A percentile compares a stretch with the other conserved stretches of the same genome.
These are phyloP conservation scores for Yamadazyma friedrichii DNA, from an alignment of 1,139 yeast genomes.

Conservation along the genomic window DNA sequence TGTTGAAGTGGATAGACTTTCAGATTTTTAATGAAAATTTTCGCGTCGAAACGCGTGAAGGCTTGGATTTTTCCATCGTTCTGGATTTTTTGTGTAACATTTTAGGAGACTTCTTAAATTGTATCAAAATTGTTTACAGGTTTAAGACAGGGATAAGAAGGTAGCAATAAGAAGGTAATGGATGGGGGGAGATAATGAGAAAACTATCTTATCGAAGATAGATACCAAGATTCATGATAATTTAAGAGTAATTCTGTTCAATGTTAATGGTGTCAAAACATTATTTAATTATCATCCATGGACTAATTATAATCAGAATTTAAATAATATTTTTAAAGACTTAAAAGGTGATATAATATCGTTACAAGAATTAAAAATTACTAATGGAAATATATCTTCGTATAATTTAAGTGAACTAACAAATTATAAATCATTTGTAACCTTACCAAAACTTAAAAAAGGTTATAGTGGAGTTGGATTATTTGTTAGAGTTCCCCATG, in stretches of 20 bases:
- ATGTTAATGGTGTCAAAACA: constrained; percentile 83
- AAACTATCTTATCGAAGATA: no score
- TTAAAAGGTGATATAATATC: constrained; percentile 77
- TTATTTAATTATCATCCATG: constrained; percentile 82
- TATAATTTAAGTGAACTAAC: constrained; percentile 53
- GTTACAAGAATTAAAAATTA: constrained; percentile 82
- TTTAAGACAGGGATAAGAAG: neutral
- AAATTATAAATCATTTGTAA: constrained; percentile 62
- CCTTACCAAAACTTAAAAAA: constrained; percentile 63
- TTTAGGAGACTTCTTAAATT: no score
- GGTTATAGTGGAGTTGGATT: constrained; percentile 95
- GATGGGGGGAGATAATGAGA: neutral
- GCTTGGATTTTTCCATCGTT: no score
- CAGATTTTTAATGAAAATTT: neutral
- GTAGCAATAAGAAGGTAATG: neutral
- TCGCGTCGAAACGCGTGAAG: constrained; percentile 3
- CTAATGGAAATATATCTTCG: constrained; percentile 44
- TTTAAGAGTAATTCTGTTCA: constrained; percentile 65
- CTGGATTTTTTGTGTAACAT: neutral
- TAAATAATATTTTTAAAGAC: constrained; percentile 48
- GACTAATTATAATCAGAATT: constrained; percentile 50
- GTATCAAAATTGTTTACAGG: no score
- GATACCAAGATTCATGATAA: constrained; percentile 7
- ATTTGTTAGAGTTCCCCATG: constrained; percentile 57
- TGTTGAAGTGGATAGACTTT: no score